Evolutionary conservation across 768 basidiomycete species (phyloP).

Genomic region (Rhizopogon vulgaris): DNA sequence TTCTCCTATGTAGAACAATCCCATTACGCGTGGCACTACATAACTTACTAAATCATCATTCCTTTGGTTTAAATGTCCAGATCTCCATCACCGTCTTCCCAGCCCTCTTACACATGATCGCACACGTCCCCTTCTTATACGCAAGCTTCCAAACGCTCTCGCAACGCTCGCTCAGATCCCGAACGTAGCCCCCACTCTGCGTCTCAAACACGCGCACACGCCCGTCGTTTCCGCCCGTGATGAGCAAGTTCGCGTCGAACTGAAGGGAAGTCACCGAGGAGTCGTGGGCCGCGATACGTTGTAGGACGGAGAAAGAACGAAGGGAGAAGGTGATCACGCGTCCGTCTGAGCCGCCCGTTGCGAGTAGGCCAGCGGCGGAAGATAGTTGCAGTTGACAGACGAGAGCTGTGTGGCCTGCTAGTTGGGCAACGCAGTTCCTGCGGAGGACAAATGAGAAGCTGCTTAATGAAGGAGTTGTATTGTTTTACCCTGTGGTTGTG

Average conservation of each 20-base stretch:
- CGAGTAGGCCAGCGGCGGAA: constrained; percentile 47
- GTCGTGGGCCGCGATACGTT: constrained; percentile 84
- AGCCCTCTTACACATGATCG: constrained; percentile 73
- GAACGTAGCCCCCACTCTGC: constrained; percentile 55
- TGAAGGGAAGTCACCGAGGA: constrained; percentile 83
- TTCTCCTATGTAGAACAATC: too few species aligned
- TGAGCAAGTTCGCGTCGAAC: constrained; percentile 75
- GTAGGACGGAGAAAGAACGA: constrained; percentile 35
- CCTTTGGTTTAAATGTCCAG: constrained; percentile 62
- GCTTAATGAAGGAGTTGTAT: neutral
- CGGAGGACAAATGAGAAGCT: neutral
- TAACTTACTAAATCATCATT: constrained; percentile 3
- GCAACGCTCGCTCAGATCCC: constrained; percentile 71
- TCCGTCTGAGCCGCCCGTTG: constrained; percentile 86
- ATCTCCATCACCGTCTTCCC: constrained; percentile 87
- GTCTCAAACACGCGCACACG: constrained; percentile 70
- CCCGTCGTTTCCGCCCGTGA: constrained; percentile 84
- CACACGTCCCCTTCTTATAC: constrained; percentile 66
- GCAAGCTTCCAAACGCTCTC: constrained; percentile 88
- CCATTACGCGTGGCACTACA: too few species aligned
- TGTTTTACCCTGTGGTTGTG: constrained; percentile 69
- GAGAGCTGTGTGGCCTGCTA: constrained; percentile 89
- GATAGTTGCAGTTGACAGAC: constrained; percentile 87
- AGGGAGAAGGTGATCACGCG: constrained; percentile 71
- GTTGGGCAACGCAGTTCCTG: constrained; percentile 75